These are phyloP conservation scores for Leccinum fibrillosum DNA, from an alignment of 768 basidiomycete genomes.

Conservation along the genomic window DNA sequence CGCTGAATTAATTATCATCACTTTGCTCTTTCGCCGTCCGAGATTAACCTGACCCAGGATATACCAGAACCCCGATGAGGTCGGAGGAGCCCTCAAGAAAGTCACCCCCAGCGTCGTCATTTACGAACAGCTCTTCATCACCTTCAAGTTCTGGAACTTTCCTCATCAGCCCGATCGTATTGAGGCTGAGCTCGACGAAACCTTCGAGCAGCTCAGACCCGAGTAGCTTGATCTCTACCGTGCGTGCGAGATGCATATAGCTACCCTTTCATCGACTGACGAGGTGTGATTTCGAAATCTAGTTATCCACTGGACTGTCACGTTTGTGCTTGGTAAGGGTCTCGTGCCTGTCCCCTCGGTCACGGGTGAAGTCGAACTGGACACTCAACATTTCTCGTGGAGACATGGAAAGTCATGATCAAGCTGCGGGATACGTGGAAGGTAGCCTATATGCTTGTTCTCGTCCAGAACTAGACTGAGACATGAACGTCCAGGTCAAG, in stretches of 20 bases:
- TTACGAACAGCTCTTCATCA: conserved; percentile 79
- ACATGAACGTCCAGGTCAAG: conserved; percentile 43
- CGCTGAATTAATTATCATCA: conserved; percentile 39
- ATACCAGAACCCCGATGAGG: conserved; percentile 63
- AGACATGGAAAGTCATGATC: conserved; percentile 83
- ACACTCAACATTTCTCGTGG: conserved; percentile 55
- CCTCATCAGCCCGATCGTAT: conserved; percentile 63
- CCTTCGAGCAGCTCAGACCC: conserved; percentile 69
- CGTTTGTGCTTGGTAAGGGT: conserved; percentile 58
- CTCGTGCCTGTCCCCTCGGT: conserved; percentile 48
- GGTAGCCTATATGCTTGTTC: conserved; percentile 32
- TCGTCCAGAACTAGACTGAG: not conserved
- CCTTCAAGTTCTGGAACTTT: conserved; percentile 81
- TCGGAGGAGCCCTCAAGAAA: conserved; percentile 71
- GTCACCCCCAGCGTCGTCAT: conserved; percentile 74
- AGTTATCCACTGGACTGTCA: conserved; percentile 82
- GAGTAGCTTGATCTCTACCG: conserved; percentile 82
- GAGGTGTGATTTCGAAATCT: not conserved
- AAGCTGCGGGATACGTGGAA: conserved; percentile 65
- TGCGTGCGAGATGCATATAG: conserved; percentile 31
- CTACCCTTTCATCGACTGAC: not conserved
- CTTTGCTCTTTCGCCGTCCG: not conserved
- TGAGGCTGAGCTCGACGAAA: conserved; percentile 73
- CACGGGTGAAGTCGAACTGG: conserved; percentile 49
- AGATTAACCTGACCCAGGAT: conserved; percentile 38